Base-by-base conservation (phyloP, 257 asterid species). In the Nicotiana noctiflora region DNA sequence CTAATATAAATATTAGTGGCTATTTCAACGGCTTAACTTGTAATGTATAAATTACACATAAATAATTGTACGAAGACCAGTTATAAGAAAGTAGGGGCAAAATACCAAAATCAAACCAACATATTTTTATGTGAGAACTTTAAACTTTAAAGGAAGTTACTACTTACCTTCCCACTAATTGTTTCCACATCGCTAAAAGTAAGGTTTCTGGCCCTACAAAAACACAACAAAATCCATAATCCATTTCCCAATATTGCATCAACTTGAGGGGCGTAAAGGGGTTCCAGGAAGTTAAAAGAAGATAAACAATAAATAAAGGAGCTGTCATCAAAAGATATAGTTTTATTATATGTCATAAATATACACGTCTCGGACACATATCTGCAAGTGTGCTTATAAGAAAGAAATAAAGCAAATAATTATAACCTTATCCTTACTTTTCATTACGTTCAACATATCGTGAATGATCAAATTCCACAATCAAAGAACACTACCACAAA, bases 301-400 rank as follows among this genome's bases (percentile, higher is more conserved):
- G 8, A 68, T 59, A 19, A 59, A 8, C 65, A 18, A 4, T 8
- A 21, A 34, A 0, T 37, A n/a, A 67, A 68, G 10, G 32, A 68
- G 17, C 56, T 46, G 8, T 5, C 60, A 12, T 0, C 25, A 44
- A 68, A 27, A 11, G 3, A 13, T 12, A 46, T 72, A 23, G 40
- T 23, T 72, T 13, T 46, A 17, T 17, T 23, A 37, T 68, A 37
- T 13, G 34, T 37, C 56, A 40, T 40, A 23, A 72, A 72, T 46
- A 23, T 19, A 72, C 78, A 70, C 77, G 78, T 13, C 6, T 21
- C 44, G 34, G 37, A 44, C 77, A 70, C 77, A 21, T 65, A 65
- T 46, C 3, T 68, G 74, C 74, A 64, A 64, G 49, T 64, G 74
- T 64, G 74, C 74, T 64, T 64, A 15, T 62, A 23, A 23, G 19